Evolutionary conservation across 352 stramenopile genomes (phyloP).

Genomic region (Pythium coloratum): DNA sequence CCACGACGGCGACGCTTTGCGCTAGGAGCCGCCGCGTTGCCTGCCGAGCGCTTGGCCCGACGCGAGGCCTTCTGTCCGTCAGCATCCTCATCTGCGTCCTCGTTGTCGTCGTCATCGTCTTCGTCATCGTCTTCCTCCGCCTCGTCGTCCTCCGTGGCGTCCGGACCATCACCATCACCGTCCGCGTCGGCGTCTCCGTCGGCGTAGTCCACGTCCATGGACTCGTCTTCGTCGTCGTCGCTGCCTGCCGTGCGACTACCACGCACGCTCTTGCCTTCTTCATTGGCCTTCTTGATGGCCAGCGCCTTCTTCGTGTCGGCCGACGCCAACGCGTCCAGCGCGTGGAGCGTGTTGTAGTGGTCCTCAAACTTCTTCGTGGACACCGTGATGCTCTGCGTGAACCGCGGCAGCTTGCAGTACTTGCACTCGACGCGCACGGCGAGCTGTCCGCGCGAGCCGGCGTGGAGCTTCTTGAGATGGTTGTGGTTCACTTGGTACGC

Average conservation of each 20-base stretch:
- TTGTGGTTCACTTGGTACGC: slow-evolving; percentile 32
- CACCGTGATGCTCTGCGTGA: slow-evolving; percentile 35
- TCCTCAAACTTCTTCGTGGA: slow-evolving; percentile 36
- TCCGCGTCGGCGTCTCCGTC: neutral
- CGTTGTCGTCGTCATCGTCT: neutral
- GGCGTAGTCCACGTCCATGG: neutral
- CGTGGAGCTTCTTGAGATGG: slow-evolving; percentile 31
- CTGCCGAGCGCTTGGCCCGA: neutral
- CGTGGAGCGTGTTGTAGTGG: slow-evolving; percentile 32
- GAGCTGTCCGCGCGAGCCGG: slow-evolving; percentile 13
- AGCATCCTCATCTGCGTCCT: neutral
- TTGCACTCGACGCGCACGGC: slow-evolving; percentile 33
- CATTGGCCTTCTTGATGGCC: slow-evolving; percentile 11
- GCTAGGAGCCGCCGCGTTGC: neutral
- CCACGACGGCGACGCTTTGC: slow-evolving; percentile 19
- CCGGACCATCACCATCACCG: neutral
- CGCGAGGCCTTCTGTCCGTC: neutral
- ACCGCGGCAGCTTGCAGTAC: slow-evolving; percentile 28
- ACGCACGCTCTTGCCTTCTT: neutral
- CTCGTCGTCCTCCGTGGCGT: slow-evolving; percentile 1
- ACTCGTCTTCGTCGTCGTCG: neutral
- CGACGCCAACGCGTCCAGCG: slow-evolving; percentile 23
- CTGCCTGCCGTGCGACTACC: neutral
- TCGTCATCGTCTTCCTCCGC: slow-evolving; percentile 12
- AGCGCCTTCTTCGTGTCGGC: slow-evolving; percentile 21